Conservation (phyloP, 257 asterid species). For the Echites panduratus region DNA sequence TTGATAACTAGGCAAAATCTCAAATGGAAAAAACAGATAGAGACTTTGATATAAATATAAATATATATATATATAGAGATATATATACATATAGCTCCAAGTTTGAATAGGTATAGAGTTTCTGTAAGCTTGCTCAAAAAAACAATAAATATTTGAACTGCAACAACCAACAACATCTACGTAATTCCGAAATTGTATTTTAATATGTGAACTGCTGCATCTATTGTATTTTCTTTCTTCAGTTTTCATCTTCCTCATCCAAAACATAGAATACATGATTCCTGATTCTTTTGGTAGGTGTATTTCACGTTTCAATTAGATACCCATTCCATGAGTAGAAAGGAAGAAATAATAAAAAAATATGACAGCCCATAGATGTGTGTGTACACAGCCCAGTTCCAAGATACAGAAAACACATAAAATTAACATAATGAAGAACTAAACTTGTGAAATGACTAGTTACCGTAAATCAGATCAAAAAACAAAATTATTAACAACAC, state of each 20-base stretch:
- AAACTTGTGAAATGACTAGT: background rate
- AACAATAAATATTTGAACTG: background rate
- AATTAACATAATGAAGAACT: background rate
- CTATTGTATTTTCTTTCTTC: background rate
- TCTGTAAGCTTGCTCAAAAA: background rate
- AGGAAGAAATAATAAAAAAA: background rate
- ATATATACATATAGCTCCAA: no score
- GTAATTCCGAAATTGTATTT: background rate
- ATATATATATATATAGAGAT: no score
- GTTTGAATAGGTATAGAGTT: no score
- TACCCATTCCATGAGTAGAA: background rate
- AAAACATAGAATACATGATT: background rate
- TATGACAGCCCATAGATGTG: no score
- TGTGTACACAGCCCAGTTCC: background rate
- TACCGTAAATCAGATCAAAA: background rate
- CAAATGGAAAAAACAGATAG: background rate
- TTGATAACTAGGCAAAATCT: background rate
- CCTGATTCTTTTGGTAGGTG: background rate
- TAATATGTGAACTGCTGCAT: background rate
- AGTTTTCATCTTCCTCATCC: background rate
- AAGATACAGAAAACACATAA: background rate
- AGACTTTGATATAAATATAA: no score
- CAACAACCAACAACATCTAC: background rate
- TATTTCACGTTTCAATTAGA: background rate
- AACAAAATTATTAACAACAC: background rate